phyloP scores from a whole-genome alignment of 2,329 filamentous ascomycete genomes.

The Blastomyces emzantsi region DNA sequence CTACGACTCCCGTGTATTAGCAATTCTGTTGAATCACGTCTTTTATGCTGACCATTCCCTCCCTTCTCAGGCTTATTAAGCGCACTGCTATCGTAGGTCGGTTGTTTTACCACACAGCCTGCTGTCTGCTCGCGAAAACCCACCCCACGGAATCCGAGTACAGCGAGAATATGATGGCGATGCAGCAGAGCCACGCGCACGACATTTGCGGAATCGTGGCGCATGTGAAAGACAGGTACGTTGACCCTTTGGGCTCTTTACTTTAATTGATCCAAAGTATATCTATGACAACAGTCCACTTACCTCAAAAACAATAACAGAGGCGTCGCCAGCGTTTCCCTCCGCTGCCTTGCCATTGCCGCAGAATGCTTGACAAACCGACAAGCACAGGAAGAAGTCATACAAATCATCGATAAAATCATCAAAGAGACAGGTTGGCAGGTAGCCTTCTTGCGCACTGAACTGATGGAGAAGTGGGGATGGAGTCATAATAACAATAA shows the following conservation, averaged over 20 bases:
- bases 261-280: not conserved
- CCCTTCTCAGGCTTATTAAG: constrained; percentile 61
- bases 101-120: constrained; percentile 80
- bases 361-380: constrained; percentile 60
- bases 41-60: not conserved
- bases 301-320: constrained; percentile 23
- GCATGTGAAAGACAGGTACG: constrained; percentile 65
- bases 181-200: constrained; percentile 66
- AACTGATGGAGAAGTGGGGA: constrained; percentile 69
- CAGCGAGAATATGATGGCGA: constrained; percentile 57
- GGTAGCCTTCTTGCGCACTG: constrained; percentile 59
- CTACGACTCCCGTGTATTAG: not conserved
- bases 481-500: constrained; percentile 44
- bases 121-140: constrained; percentile 69
- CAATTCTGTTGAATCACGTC: not conserved
- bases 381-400: constrained; percentile 70
- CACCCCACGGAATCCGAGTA: constrained; percentile 58
- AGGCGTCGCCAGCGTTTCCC: constrained; percentile 67
- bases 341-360: constrained; percentile 69
- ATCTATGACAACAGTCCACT: not conserved
- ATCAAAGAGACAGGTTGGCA: constrained; percentile 70
- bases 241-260: constrained; percentile 5
- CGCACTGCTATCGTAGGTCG: constrained; percentile 70
- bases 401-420: constrained; percentile 67
- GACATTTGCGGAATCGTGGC: constrained; percentile 85